phyloP scores from a whole-genome alignment of 805 yeast genomes.

The Kurtzmaniella fragi region DNA sequence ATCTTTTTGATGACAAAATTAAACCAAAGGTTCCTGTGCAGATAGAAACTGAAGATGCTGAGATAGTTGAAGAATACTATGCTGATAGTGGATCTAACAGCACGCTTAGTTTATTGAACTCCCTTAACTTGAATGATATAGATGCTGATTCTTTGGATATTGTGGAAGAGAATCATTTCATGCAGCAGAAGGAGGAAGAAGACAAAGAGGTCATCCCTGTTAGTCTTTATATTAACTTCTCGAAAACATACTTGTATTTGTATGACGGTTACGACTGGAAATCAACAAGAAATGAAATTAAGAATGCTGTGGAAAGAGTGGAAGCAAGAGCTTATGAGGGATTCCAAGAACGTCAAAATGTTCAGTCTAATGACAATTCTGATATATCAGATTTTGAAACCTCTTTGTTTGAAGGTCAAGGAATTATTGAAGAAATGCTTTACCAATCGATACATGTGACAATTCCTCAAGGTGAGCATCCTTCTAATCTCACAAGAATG shows the following conservation, averaged over 20 bases:
- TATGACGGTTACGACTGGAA: constrained; percentile 95
- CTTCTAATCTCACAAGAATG: constrained; percentile 41
- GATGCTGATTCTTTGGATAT: constrained; percentile 6
- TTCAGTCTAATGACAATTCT: constrained; percentile 4
- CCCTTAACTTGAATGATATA: not conserved
- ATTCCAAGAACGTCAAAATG: constrained; percentile 10
- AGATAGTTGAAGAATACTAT: constrained; percentile 17
- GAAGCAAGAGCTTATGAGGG: constrained; percentile 44
- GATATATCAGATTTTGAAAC: constrained; percentile 7
- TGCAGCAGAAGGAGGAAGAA: not conserved
- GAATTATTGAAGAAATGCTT: constrained; percentile 53
- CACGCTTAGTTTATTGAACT: not conserved
- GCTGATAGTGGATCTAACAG: constrained; percentile 3
- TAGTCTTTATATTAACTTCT: constrained; percentile 26
- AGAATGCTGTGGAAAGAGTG: constrained; percentile 58
- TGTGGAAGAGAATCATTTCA: constrained; percentile 25
- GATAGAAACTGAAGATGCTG: not conserved
- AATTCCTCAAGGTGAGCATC: constrained; percentile 43
- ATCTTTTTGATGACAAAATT: not conserved
- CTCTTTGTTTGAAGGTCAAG: not conserved
- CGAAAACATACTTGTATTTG: constrained; percentile 43
- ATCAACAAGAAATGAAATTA: constrained; percentile 63
- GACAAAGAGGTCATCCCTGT: constrained; percentile 15
- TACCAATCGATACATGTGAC: constrained; percentile 79
- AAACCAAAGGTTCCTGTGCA: constrained; percentile 8